phyloP scores from a whole-genome alignment of 2,329 filamentous ascomycete species.

The Fusarium heterosporum region DNA sequence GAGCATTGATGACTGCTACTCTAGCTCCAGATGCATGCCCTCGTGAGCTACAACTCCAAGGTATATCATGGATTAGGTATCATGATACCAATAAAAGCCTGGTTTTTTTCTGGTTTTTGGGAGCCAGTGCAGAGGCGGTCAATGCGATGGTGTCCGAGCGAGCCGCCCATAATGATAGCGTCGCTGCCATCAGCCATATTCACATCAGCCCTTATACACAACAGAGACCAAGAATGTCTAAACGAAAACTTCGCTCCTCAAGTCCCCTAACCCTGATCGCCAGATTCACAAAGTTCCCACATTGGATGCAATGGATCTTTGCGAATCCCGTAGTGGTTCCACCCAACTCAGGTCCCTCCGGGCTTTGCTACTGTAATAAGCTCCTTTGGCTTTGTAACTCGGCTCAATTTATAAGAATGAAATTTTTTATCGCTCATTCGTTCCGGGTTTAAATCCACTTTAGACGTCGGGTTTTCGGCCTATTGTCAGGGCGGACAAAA shows the following conservation, averaged over 20 bases:
- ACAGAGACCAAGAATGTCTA: slow-evolving; percentile 12
- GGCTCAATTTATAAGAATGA: neutral
- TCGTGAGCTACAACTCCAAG: slow-evolving; percentile 44
- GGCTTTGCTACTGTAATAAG: slow-evolving; percentile 10
- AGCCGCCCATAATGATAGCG: slow-evolving; percentile 26
- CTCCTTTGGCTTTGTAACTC: slow-evolving; percentile 21
- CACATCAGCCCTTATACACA: neutral
- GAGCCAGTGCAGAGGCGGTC: slow-evolving; percentile 32
- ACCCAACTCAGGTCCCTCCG: slow-evolving; percentile 18
- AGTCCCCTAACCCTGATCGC: slow-evolving; percentile 10
- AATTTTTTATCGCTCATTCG: slow-evolving; percentile 29
- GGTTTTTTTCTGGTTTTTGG: slow-evolving; percentile 20
- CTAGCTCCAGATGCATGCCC: slow-evolving; percentile 39
- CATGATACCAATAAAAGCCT: slow-evolving; percentile 32
- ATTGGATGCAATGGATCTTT: slow-evolving; percentile 15
- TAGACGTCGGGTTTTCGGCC: slow-evolving; percentile 2
- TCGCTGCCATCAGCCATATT: neutral
- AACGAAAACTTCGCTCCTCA: slow-evolving; percentile 31
- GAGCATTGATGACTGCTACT: slow-evolving; percentile 27
- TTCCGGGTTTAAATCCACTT: slow-evolving; percentile 2
- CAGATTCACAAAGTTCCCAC: slow-evolving; percentile 24
- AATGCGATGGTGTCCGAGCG: slow-evolving; percentile 31
- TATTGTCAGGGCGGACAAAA: neutral
- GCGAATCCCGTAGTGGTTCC: slow-evolving; percentile 33
- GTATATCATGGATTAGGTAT: slow-evolving; percentile 37